A percentile compares a stretch with the other conserved stretches of the same genome.
Evolutionary conservation across 2,329 filamentous ascomycete species (phyloP).

Genomic region (Aaosphaeria pasadenensis): DNA sequence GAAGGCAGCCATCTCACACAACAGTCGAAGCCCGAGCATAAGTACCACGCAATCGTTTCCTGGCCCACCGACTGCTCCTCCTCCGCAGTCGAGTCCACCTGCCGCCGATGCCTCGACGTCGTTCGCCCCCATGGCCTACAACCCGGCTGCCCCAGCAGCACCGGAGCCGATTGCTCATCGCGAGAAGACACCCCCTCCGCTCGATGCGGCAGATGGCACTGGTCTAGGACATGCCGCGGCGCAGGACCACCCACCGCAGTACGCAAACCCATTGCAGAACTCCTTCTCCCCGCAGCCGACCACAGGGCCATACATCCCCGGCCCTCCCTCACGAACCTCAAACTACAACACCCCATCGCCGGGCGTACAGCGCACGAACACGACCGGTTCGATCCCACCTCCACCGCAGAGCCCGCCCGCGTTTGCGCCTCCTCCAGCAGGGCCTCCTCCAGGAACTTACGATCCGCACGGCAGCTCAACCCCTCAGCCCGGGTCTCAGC

Average conservation of each 20-base stretch:
- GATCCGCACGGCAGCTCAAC: conserved; percentile 11
- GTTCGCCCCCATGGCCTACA: conserved; percentile 69
- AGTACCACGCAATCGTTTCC: conserved; percentile 38
- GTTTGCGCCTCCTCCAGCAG: conserved; percentile 39
- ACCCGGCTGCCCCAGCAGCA: conserved; percentile 73
- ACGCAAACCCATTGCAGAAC: conserved; percentile 27
- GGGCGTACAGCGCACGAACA: conserved; percentile 32
- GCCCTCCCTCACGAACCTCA: conserved; percentile 36
- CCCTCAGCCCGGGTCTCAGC: conserved; percentile 24
- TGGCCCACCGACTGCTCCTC: conserved; percentile 34
- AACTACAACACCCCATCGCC: conserved; percentile 32
- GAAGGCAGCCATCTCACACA: conserved; percentile 63
- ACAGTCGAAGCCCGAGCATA: conserved; percentile 34
- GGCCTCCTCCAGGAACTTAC: conserved; percentile 21
- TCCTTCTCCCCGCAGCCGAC: conserved; percentile 33
- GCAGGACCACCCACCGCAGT: conserved; percentile 37
- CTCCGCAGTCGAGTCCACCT: conserved; percentile 26
- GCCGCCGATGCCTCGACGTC: conserved; percentile 33
- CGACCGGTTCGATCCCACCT: conserved; percentile 32
- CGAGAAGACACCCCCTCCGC: conserved; percentile 76
- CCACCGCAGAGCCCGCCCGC: conserved; percentile 32
- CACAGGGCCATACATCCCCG: conserved; percentile 41
- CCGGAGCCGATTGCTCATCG: conserved; percentile 69
- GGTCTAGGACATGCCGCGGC: conserved; percentile 39
- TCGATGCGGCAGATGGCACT: conserved; percentile 57